Base-by-base conservation (phyloP, 768 basidiomycete genomes). In the Collybia mongolica region DNA sequence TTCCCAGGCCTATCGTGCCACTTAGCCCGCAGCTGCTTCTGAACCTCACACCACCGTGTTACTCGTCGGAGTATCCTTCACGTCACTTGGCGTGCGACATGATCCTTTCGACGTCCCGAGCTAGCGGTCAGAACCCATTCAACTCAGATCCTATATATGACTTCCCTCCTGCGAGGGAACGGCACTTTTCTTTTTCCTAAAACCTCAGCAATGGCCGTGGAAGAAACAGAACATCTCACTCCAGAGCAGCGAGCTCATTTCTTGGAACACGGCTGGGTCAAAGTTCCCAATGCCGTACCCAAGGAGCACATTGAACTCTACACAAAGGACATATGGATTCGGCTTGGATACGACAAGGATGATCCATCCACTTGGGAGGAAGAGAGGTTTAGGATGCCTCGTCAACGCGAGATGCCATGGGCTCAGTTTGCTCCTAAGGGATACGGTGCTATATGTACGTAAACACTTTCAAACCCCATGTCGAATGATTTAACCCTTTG, bases 301-400 rank as follows among this genome's bases (percentile, higher is more conserved):
- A 39, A 39, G 12, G 46, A 48, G 26, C 22, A 40, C 28, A 40
- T 48, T 15, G 46, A 26, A 18, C 37, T 39, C 5, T 48, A 17
- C 38, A 40, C 39, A 23, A 40, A 40, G 20, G 46, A 48, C 15
- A 19, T 40, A 26, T 48, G 46, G 46, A 32, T 48, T 26, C 23
- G 46, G 19, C 38, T 48, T 12, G 46, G 46, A 40, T 48, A 48
- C 12, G 39, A 40, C 18, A 48, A 48, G 9, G 46, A 48, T 26
- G 39, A 48, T 23, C 46, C 46, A 18, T 24, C 37, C 1, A 48
- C 46, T 15, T 48, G 46, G 46, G 28, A 26, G 20, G 46, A 48
- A 15, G 46, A 48, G 38, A 24, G 39, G 39, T 39, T 48, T 28
- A 14, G 46, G 28, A 48, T 39, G 46, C 38, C 46, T 11, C 46